Conservation (phyloP, 768 basidiomycete species). For the Candolleomyces eurysporus region DNA sequence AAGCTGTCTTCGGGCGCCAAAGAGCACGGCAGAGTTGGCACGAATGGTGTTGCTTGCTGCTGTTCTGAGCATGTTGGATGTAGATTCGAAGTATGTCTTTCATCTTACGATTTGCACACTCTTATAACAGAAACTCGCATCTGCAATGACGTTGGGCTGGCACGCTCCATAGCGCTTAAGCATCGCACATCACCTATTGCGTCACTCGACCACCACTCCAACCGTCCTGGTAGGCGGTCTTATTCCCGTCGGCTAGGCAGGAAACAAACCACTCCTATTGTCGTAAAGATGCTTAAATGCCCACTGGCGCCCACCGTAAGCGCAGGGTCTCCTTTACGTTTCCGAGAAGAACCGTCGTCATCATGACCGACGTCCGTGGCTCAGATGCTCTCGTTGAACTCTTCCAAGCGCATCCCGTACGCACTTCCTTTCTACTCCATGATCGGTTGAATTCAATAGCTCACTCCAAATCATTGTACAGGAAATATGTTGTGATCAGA, state of each 20-base stretch:
- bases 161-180: too few relatives aligned
- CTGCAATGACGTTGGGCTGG: slow-evolving; percentile 9
- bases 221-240: too few relatives aligned
- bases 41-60: slow-evolving; percentile 3
- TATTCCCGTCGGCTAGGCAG: too few relatives aligned
- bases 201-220: too few relatives aligned
- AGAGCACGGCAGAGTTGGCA: slow-evolving; percentile 1
- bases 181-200: too few relatives aligned
- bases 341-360: not conserved
- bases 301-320: not conserved
- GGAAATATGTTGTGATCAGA: not conserved
- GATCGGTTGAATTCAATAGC: not conserved
- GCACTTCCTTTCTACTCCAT: not conserved
- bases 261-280: too few relatives aligned
- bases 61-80: slow-evolving; percentile 17
- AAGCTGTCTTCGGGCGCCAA: slow-evolving; percentile 23
- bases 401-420: slow-evolving; percentile 2
- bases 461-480: not conserved
- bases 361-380: not conserved
- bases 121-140: slow-evolving; percentile 5
- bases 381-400: slow-evolving; percentile 5
- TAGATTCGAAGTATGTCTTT: not conserved
- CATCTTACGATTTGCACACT: not conserved
- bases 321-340: not conserved
- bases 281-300: not conserved